A percentile compares a stretch with the other conserved stretches of the same genome.
Evolutionary conservation across 495 filamentous ascomycete species (phyloP).

Genomic region (Aspergillus baeticus): DNA sequence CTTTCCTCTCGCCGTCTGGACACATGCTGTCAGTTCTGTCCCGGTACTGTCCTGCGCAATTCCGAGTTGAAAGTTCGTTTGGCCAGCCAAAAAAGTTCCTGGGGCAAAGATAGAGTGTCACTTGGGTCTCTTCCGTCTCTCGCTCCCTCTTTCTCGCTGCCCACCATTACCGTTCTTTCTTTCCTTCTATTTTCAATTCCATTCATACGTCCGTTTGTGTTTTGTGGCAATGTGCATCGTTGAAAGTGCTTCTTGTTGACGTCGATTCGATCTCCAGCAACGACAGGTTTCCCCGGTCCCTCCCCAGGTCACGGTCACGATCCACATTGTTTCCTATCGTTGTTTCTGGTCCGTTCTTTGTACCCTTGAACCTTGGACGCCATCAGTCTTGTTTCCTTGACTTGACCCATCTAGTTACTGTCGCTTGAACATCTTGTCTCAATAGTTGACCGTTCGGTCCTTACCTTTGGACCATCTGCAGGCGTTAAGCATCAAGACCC

Average conservation of each 20-base stretch:
- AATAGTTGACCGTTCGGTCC: slow-evolving; percentile 5
- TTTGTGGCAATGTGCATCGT: slow-evolving; percentile 23
- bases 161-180: background rate
- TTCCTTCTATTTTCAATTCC: slow-evolving; percentile 8
- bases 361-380: slow-evolving; percentile 11
- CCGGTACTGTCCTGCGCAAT: slow-evolving; percentile 32
- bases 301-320: slow-evolving; percentile 15
- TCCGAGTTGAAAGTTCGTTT: slow-evolving; percentile 39
- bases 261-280: slow-evolving; percentile 19
- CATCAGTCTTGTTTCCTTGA: slow-evolving; percentile 2
- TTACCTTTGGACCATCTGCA: slow-evolving; percentile 8
- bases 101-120: slow-evolving; percentile 20
- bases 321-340: slow-evolving; percentile 23
- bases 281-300: slow-evolving; percentile 17
- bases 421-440: slow-evolving; percentile 7
- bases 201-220: slow-evolving; percentile 3
- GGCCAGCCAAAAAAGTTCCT: slow-evolving; percentile 23
- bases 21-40: slow-evolving; percentile 21
- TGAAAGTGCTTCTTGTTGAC: slow-evolving; percentile 23
- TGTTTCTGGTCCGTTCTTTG: slow-evolving; percentile 16
- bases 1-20: slow-evolving; percentile 32
- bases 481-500: background rate
- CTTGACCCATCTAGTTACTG: slow-evolving; percentile 3
- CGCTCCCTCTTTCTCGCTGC: background rate
- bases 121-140: slow-evolving; percentile 19